These are phyloP conservation scores for Cinchona pubescens DNA, from an alignment of 257 asterid genomes.

Conservation along the genomic window DNA sequence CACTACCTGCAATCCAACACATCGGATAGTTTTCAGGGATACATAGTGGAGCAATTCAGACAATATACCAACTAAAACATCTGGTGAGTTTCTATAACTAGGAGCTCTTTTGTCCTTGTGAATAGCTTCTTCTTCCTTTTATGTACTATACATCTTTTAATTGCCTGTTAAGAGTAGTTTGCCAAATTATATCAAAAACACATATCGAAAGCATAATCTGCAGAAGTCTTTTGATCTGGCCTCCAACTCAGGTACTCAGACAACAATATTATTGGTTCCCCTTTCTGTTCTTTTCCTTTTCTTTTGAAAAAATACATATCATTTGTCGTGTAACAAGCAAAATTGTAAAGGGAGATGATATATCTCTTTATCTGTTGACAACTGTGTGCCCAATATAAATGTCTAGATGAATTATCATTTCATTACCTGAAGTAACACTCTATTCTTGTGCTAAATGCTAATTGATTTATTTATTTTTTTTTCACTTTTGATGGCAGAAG, in stretches of 20 bases:
- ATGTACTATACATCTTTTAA: neutral
- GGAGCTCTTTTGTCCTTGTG: conserved; percentile 12
- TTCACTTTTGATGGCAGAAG: conserved; percentile 35
- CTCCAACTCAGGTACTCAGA: neutral
- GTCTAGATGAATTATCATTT: neutral
- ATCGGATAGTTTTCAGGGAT: conserved; percentile 9
- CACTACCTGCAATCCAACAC: conserved; percentile 7
- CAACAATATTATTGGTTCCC: neutral
- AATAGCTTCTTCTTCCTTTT: conserved; percentile 4
- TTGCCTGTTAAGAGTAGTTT: conserved; percentile 5
- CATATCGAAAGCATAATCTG: neutral
- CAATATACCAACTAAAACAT: conserved; percentile 11
- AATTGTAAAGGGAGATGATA: neutral
- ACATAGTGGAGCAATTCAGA: neutral
- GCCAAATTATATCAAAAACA: conserved; percentile 1
- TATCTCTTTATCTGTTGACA: neutral
- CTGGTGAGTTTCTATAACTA: conserved; percentile 16
- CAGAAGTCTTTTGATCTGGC: neutral
- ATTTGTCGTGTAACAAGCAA: conserved; percentile 1
- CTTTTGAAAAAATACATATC: neutral
- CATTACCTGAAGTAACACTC: conserved; percentile 2
- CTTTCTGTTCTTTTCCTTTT: neutral
- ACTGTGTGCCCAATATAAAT: neutral
- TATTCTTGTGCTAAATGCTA: conserved; percentile 13
- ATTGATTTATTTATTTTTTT: too few relatives aligned